Conservation (phyloP, 257 asterid species). For the Solanum okadae region DNA sequence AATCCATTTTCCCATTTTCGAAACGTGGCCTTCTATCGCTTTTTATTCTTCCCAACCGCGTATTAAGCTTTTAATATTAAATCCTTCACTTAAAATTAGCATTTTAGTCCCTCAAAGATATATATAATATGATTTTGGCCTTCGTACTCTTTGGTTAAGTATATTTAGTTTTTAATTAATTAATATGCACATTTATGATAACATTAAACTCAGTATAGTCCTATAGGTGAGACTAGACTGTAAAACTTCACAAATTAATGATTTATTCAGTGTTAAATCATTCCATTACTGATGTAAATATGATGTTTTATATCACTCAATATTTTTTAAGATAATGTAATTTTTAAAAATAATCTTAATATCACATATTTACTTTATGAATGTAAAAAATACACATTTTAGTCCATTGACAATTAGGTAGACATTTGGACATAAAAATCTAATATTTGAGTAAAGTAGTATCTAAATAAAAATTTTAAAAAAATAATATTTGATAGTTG, state of each 20-base stretch:
- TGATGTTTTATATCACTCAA: background rate
- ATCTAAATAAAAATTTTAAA: no score
- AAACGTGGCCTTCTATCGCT: background rate
- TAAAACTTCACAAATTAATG: background rate
- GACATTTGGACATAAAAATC: background rate
- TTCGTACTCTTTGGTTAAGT: background rate
- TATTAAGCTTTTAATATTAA: background rate
- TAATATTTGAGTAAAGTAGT: background rate
- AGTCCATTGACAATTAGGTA: rapidly evolving
- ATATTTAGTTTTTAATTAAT: background rate
- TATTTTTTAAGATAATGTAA: background rate
- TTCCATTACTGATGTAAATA: background rate
- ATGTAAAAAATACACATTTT: background rate
- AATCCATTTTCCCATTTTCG: background rate
- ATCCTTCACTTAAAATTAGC: background rate
- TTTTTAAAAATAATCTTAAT: background rate
- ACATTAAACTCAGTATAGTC: rapidly evolving
- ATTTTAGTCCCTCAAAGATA: background rate
- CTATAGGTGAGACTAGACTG: background rate
- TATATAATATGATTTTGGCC: background rate
- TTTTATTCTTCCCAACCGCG: background rate
- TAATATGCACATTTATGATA: background rate
- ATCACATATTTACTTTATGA: background rate
- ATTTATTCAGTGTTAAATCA: background rate
- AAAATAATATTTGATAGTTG: no score